phyloP scores from a whole-genome alignment of 1,139 yeast genomes.

The Sugiyamaella xylanicola region DNA sequence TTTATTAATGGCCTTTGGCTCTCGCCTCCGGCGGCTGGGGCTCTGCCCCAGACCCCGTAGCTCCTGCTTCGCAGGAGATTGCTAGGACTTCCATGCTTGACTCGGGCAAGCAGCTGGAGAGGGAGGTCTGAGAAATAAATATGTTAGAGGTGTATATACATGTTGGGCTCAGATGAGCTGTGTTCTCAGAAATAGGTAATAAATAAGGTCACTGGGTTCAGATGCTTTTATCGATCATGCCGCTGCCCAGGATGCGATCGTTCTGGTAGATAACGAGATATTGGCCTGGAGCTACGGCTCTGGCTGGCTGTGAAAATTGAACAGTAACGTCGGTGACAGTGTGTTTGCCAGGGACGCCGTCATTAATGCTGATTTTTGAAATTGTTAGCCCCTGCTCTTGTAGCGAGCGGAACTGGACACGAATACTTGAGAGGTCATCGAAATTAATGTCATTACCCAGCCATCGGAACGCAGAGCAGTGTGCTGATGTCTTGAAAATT shows the following conservation, averaged over 20 bases:
- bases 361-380: constrained; percentile 28
- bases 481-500: constrained; percentile 52
- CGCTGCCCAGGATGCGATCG: constrained; percentile 77
- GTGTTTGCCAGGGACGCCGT: constrained; percentile 25
- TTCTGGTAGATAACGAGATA: constrained; percentile 70
- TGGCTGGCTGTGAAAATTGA: constrained; percentile 48
- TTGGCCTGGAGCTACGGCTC: constrained; percentile 93
- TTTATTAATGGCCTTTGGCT: background rate
- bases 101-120: too few species aligned
- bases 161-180: too few species aligned
- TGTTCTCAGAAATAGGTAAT: too few species aligned
- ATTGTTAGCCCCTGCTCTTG: constrained; percentile 53
- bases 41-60: background rate
- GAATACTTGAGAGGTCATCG: constrained; percentile 36
- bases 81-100: too few species aligned
- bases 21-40: background rate
- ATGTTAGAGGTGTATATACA: too few species aligned
- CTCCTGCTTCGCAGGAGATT: background rate
- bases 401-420: constrained; percentile 69
- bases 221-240: constrained; percentile 57
- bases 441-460: constrained; percentile 39
- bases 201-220: too few species aligned
- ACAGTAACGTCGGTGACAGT: constrained; percentile 36
- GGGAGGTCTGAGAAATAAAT: too few species aligned
- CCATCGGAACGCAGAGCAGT: constrained; percentile 57